Percentiles rank a stretch among this genome's conserved stretches.
phyloP scores from a whole-genome alignment of 345 rosid species.

The Mangifera indica region DNA sequence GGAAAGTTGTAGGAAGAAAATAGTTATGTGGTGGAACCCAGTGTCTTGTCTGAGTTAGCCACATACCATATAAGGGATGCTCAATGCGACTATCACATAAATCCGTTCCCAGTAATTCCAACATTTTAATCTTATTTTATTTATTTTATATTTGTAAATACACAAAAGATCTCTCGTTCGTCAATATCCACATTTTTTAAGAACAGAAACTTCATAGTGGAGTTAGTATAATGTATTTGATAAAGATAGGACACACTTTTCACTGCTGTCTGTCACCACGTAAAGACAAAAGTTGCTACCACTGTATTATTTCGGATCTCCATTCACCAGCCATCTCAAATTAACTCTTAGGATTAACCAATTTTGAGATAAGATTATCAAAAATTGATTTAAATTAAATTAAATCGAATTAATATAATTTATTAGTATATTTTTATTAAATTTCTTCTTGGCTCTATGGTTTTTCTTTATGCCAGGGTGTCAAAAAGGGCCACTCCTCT shows the following conservation, averaged over 20 bases:
- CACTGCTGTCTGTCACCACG: neutral
- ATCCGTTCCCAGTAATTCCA: neutral
- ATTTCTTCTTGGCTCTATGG: conserved; percentile 6
- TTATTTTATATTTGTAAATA: too few species aligned
- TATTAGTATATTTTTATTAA: neutral
- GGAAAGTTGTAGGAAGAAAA: neutral
- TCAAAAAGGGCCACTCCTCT: conserved; percentile 23
- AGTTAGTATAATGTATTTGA: neutral
- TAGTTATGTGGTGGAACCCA: conserved; percentile 24
- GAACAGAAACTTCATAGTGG: conserved; percentile 7
- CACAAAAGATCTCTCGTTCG: too few species aligned
- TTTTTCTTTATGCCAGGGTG: conserved; percentile 18
- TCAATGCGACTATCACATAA: neutral
- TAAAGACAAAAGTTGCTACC: conserved; percentile 14
- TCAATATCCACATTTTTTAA: neutral
- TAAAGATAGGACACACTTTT: neutral
- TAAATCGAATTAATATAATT: too few species aligned
- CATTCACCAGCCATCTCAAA: too few species aligned
- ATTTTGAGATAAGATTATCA: too few species aligned
- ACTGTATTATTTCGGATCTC: too few species aligned
- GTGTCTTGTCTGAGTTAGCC: conserved; percentile 13
- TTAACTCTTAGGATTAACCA: too few species aligned
- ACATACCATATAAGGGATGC: neutral
- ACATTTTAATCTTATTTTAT: too few species aligned
- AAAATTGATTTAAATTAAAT: too few species aligned